Conservation (phyloP, 2,329 filamentous ascomycete species). For the Sphaerulina vaccinii region DNA sequence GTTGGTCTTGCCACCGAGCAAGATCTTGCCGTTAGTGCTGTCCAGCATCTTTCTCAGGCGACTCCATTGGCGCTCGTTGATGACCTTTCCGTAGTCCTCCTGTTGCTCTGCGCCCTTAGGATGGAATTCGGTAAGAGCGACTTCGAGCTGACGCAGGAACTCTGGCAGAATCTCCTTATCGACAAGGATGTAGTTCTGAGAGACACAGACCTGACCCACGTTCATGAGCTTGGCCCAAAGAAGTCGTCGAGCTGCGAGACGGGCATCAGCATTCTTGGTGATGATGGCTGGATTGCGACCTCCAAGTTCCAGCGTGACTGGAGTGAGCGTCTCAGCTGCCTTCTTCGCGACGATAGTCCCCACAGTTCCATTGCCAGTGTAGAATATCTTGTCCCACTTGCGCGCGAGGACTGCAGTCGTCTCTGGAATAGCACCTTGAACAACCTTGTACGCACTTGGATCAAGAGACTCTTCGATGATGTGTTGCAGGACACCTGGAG, state of each 20-base stretch:
- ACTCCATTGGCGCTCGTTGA: constrained; percentile 76
- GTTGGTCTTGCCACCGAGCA: constrained; percentile 83
- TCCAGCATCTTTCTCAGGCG: constrained; percentile 92
- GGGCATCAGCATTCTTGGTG: constrained; percentile 76
- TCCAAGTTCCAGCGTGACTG: constrained; percentile 84
- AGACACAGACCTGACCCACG: constrained; percentile 87
- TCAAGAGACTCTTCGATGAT: constrained; percentile 76
- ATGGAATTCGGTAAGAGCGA: constrained; percentile 72
- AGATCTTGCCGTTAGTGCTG: constrained; percentile 74
- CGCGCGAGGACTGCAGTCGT: constrained; percentile 77
- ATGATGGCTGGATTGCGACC: constrained; percentile 90
- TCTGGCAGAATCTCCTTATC: constrained; percentile 64
- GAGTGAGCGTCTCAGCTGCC: constrained; percentile 63
- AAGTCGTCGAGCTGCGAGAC: constrained; percentile 77
- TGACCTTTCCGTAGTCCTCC: constrained; percentile 73
- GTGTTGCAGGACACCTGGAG: constrained; percentile 69
- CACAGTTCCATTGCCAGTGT: constrained; percentile 77
- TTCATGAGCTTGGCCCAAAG: constrained; percentile 87
- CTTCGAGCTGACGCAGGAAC: constrained; percentile 72
- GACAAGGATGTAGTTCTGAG: constrained; percentile 87
- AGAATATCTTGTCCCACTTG: constrained; percentile 98
- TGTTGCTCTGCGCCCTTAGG: constrained; percentile 77
- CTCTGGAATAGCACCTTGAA: constrained; percentile 80
- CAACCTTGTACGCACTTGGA: constrained; percentile 67
- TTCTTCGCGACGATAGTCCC: constrained; percentile 60